These are phyloP conservation scores for Basidioascus undulatus DNA, from an alignment of 768 basidiomycete species.

Conservation along the genomic window DNA sequence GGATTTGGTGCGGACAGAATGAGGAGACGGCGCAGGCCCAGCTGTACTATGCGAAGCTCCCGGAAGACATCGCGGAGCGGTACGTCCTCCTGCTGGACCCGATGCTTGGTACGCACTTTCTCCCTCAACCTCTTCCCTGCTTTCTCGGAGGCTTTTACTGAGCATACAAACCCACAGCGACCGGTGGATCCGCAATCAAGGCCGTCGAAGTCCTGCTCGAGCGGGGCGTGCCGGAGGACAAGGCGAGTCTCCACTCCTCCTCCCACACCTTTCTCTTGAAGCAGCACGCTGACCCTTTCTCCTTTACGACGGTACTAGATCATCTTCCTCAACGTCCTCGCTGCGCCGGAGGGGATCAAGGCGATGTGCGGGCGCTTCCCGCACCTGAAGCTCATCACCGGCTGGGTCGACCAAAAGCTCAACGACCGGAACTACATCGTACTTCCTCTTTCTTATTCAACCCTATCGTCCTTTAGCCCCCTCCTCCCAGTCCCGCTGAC, in stretches of 20 bases:
- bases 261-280: conserved; percentile 85
- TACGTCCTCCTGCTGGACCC: conserved; percentile 90
- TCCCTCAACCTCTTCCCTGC: neutral
- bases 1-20: conserved; percentile 30
- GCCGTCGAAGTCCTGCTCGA: conserved; percentile 84
- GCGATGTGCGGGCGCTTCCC: conserved; percentile 10
- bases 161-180: conserved; percentile 27
- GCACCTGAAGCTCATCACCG: conserved; percentile 12
- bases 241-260: no score
- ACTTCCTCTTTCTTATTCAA: no score
- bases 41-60: conserved; percentile 78
- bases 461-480: no score
- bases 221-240: conserved; percentile 76
- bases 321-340: conserved; percentile 16
- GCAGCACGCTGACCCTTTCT: no score
- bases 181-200: conserved; percentile 92
- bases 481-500: no score
- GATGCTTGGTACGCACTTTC: conserved; percentile 56
- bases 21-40: conserved; percentile 85
- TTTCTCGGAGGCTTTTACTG: neutral
- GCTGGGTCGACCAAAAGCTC: conserved; percentile 14
- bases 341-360: conserved; percentile 13
- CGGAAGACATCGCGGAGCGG: conserved; percentile 69
- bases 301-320: no score
- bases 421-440: conserved; percentile 12